Evolutionary conservation across 2,329 filamentous ascomycete genomes (phyloP), one percentile per base, ranked within the genome.

Genomic region (Hymenoscyphus repandus): DNA sequence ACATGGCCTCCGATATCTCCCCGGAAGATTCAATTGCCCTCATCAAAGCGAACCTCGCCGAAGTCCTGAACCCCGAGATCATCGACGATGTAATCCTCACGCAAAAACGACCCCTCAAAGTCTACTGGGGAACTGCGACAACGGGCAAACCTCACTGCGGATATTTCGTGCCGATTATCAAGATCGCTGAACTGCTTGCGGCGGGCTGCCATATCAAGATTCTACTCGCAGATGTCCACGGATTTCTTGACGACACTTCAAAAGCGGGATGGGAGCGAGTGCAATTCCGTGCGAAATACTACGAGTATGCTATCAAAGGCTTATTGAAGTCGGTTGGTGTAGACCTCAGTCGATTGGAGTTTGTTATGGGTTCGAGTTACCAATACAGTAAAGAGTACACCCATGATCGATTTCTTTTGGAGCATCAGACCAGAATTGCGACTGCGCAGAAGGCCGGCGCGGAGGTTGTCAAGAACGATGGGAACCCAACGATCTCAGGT

Each of bases 391-490:
- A 76, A 20, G 77, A 83, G 38, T 97, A 96, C 72, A 81, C 85
- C 53, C 93, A 96, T 88, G 92, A 97, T 66, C 72, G 95, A 32
- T 92, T 91, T 72, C 83, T 86, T 65, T 68, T 97, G 58, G 79
- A 64, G 47, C 58, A 60, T 30, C 61, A 66, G 17, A 65, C 61
- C 7, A 54, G 62, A 45, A 60, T 63, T 10, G 56, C 57, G 43
- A 67, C 66, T 64, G 89, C 90, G 13, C 89, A 90, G 70, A 93
- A 90, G 70, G 91, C 92, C 0, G 92, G 92, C 36, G 88, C 90
- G 1, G 93, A 97, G 70, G 82, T 97, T 6, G 92, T 99, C 58
- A 97, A 97, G 77, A 90, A 97, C 73, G 83, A 86, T 3, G 79
- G 81, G 50, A 90, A 92, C 63, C 80, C 86, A 9, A 80, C 86